Evolutionary conservation across 1,284 basidiomycete species (phyloP).

Genomic region (Coniferiporia sulphurascens): DNA sequence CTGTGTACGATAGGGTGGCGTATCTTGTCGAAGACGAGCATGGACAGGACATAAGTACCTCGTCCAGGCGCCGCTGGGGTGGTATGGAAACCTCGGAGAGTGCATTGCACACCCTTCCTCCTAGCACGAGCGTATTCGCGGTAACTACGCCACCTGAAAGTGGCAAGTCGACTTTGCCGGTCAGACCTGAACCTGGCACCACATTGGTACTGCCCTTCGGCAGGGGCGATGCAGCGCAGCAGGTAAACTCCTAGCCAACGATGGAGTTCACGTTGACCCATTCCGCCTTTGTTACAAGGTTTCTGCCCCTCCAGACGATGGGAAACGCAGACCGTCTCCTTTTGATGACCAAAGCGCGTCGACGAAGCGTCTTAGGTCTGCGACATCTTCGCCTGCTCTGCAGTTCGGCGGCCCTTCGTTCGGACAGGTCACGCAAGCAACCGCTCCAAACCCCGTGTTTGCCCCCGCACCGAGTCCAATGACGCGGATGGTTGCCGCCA

Average conservation of each 20-base stretch:
- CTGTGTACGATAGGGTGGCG: constrained; percentile 6
- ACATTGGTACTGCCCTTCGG: background rate
- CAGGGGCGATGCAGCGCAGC: background rate
- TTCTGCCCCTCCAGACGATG: background rate
- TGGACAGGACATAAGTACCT: background rate
- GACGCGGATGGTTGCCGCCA: constrained; percentile 5
- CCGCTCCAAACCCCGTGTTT: background rate
- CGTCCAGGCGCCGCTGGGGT: constrained; percentile 6
- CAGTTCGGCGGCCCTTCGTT: background rate
- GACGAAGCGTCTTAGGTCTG: constrained; percentile 4
- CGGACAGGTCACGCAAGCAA: background rate
- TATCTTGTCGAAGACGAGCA: constrained; percentile 8
- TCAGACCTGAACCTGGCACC: background rate
- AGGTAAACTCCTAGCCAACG: background rate
- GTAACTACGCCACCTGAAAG: background rate
- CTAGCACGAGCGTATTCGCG: constrained; percentile 7
- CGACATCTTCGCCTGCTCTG: background rate
- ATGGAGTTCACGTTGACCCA: too few species aligned
- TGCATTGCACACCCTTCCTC: background rate
- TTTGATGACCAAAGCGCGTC: background rate
- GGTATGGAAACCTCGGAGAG: background rate
- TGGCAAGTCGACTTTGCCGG: background rate
- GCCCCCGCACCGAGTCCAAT: background rate
- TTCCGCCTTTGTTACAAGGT: background rate
- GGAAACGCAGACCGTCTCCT: constrained; percentile 5